phyloP scores from a whole-genome alignment of 768 basidiomycete species.

The Pisolithus albus region DNA sequence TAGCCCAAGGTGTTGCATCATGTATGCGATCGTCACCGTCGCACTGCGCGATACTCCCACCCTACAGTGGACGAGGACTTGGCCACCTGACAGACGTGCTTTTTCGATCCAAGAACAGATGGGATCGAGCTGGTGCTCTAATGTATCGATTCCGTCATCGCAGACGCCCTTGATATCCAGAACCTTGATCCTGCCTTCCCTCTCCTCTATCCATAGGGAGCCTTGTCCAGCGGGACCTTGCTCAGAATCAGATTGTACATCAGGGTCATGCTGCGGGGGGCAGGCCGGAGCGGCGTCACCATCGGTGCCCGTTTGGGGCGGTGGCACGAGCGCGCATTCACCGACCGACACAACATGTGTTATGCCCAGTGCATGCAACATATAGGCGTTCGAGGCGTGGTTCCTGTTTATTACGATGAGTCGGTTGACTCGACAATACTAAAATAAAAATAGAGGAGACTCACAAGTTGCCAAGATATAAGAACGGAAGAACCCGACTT shows the following conservation, averaged over 20 bases:
- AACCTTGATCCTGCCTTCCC: slow-evolving; percentile 84
- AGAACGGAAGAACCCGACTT: slow-evolving; percentile 83
- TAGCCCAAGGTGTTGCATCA: slow-evolving; percentile 86
- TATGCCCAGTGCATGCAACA: slow-evolving; percentile 93
- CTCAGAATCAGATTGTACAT: slow-evolving; percentile 34
- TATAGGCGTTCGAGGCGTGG: slow-evolving; percentile 90
- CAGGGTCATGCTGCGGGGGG: background rate
- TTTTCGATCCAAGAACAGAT: slow-evolving; percentile 93
- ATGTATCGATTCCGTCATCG: slow-evolving; percentile 94
- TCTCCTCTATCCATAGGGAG: slow-evolving; percentile 82
- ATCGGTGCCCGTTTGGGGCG: slow-evolving; percentile 40
- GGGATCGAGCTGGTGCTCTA: slow-evolving; percentile 80
- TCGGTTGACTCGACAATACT: background rate
- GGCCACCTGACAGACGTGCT: slow-evolving; percentile 76
- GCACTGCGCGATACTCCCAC: slow-evolving; percentile 97
- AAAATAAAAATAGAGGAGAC: slow-evolving; percentile 28
- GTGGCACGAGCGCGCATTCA: slow-evolving; percentile 86
- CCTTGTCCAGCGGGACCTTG: slow-evolving; percentile 52
- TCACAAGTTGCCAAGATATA: slow-evolving; percentile 92
- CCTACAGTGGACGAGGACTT: slow-evolving; percentile 93
- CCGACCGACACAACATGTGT: slow-evolving; percentile 97
- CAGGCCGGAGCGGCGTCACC: background rate
- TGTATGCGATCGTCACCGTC: slow-evolving; percentile 93
- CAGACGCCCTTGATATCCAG: slow-evolving; percentile 88
- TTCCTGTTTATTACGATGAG: slow-evolving; percentile 44